These are phyloP conservation scores for Penicillium sp. DNA, from an alignment of 2,329 filamentous ascomycete genomes.

Conservation along the genomic window DNA sequence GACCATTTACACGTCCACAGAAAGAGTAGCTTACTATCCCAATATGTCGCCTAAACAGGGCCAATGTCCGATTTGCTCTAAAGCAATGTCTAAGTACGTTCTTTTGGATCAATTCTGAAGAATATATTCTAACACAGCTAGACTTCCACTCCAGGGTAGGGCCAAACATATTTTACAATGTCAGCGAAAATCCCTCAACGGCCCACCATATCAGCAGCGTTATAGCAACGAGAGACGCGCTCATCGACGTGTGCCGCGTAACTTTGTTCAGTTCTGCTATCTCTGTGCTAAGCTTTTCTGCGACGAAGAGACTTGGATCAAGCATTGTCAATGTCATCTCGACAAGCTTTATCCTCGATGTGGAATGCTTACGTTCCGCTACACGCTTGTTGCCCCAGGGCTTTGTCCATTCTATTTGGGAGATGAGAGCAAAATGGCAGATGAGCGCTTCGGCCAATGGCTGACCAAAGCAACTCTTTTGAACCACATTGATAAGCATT, in stretches of 20 bases:
- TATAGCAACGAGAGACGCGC: constrained; percentile 14
- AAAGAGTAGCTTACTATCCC: background rate
- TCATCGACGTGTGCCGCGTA: constrained; percentile 1
- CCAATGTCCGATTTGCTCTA: too few relatives aligned
- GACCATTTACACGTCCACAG: constrained; percentile 14
- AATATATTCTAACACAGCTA: constrained; percentile 1
- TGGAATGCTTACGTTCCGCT: constrained; percentile 9
- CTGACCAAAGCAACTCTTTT: constrained; percentile 12
- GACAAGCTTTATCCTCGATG: constrained; percentile 1
- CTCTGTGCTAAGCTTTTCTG: constrained; percentile 2
- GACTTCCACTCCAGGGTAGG: constrained; percentile 2
- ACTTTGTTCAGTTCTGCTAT: constrained; percentile 17
- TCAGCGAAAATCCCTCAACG: constrained; percentile 4
- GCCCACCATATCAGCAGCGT: constrained; percentile 9
- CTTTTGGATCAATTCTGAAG: too few relatives aligned
- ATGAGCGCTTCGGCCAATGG: constrained; percentile 17
- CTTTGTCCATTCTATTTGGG: constrained; percentile 10
- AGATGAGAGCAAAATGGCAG: constrained; percentile 2
- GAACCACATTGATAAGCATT: constrained; percentile 10
- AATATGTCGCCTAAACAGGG: too few relatives aligned
- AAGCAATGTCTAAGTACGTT: too few relatives aligned
- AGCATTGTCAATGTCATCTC: constrained; percentile 5
- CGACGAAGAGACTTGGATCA: background rate
- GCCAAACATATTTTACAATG: constrained; percentile 17
- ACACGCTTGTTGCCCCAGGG: constrained; percentile 7